Conservation (phyloP, 1,139 yeast genomes). For the Geotrichum bryndzae region DNA sequence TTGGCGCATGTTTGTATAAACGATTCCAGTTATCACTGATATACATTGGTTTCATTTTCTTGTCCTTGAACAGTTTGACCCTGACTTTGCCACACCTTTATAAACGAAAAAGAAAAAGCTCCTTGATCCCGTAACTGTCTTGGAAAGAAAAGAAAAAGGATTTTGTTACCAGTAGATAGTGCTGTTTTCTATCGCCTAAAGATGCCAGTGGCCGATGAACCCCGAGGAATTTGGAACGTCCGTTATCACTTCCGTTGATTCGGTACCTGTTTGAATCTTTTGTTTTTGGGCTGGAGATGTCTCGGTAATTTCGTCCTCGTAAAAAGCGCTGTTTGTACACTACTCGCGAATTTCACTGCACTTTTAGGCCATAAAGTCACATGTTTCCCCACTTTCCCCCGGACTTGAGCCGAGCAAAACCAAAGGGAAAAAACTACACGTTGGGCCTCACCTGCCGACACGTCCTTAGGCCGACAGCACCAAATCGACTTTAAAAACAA, state of each 20-base stretch:
- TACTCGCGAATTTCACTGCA: not conserved
- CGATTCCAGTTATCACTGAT: no score
- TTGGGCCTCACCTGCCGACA: not conserved
- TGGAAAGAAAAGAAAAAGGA: not conserved
- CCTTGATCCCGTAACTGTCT: not conserved
- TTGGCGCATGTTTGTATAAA: no score
- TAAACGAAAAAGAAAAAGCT: not conserved
- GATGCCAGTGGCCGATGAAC: not conserved
- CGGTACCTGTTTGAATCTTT: not conserved
- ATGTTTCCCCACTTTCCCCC: slow-evolving; percentile 11
- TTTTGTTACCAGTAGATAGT: not conserved
- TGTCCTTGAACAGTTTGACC: no score
- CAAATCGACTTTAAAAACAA: not conserved
- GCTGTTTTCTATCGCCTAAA: not conserved
- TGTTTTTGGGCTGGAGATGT: not conserved
- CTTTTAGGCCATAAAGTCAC: not conserved
- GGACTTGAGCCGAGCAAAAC: slow-evolving; percentile 6
- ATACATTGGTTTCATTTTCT: no score
- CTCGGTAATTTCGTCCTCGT: not conserved
- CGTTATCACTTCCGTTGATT: not conserved
- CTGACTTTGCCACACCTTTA: no score
- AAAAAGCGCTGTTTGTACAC: not conserved
- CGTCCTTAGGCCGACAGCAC: not conserved
- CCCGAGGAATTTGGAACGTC: not conserved
- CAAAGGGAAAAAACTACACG: not conserved